Percentiles rank a stretch among this genome's conserved stretches.
Conservation (phyloP, 345 rosid genomes). For the Brassica incana region DNA sequence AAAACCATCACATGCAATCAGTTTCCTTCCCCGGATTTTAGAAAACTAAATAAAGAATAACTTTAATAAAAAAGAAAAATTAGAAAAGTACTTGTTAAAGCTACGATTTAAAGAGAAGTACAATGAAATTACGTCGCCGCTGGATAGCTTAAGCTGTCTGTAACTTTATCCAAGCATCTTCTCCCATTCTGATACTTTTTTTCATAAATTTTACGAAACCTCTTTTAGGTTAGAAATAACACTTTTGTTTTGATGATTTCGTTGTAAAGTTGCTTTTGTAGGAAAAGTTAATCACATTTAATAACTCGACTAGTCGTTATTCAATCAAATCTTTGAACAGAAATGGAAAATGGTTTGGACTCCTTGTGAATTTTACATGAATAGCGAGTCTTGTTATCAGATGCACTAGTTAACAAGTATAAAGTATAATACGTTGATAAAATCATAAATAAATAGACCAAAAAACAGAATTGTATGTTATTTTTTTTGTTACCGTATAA, state of each 20-base stretch:
- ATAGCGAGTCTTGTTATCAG: background rate
- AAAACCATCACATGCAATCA: constrained; percentile 10
- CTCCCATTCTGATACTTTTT: background rate
- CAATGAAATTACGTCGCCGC: constrained; percentile 18
- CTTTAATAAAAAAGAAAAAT: background rate
- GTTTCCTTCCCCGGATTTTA: background rate
- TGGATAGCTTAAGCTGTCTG: constrained; percentile 2
- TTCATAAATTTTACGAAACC: background rate
- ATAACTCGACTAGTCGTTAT: background rate
- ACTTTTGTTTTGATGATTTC: constrained; percentile 16
- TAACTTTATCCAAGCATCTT: constrained; percentile 27
- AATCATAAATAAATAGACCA: no score
- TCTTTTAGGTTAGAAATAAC: background rate
- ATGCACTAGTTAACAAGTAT: background rate
- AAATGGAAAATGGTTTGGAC: background rate
- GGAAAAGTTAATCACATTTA: constrained; percentile 25
- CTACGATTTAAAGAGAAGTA: background rate
- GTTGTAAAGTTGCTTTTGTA: constrained; percentile 18
- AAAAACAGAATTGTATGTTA: background rate
- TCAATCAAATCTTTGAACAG: background rate
- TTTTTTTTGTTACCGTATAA: background rate
- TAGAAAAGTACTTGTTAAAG: background rate
- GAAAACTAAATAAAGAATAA: background rate
- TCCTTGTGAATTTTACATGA: background rate
- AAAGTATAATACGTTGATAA: background rate